phyloP scores from a whole-genome alignment of 2,329 filamentous ascomycete species.

The Chalaropsis thielavioides region DNA sequence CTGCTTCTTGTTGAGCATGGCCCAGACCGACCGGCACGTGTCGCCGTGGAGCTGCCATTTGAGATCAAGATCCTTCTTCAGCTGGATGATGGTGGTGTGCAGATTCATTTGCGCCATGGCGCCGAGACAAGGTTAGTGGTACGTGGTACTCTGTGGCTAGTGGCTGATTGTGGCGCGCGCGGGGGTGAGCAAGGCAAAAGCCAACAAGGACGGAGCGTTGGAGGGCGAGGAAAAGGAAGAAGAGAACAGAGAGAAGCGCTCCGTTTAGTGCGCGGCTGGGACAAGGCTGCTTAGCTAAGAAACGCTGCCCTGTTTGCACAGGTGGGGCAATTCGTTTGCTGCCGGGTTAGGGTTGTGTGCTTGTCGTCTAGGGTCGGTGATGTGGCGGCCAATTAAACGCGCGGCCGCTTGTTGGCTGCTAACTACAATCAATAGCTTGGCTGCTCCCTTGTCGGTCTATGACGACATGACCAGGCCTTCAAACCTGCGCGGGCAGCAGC shows the following conservation, averaged over 20 bases:
- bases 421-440: neutral
- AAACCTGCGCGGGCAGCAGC: neutral
- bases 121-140: neutral
- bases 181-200: too few relatives aligned
- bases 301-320: too few relatives aligned
- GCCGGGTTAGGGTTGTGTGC: too few relatives aligned
- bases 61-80: slow-evolving; percentile 27
- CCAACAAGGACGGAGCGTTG: too few relatives aligned
- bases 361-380: too few relatives aligned
- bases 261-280: too few relatives aligned
- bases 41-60: slow-evolving; percentile 28
- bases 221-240: too few relatives aligned
- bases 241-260: too few relatives aligned
- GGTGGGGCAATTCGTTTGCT: too few relatives aligned
- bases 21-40: slow-evolving; percentile 29
- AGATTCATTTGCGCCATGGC: neutral
- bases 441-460: neutral
- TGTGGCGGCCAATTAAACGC: neutral
- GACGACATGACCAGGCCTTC: neutral
- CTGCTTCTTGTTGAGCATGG: slow-evolving; percentile 25
- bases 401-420: neutral
- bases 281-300: too few relatives aligned
- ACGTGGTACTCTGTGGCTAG: neutral
- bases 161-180: neutral
- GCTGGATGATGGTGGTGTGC: slow-evolving; percentile 20